Evolutionary conservation across 805 yeast species (phyloP).

Genomic region (Suhomyces sp.): DNA sequence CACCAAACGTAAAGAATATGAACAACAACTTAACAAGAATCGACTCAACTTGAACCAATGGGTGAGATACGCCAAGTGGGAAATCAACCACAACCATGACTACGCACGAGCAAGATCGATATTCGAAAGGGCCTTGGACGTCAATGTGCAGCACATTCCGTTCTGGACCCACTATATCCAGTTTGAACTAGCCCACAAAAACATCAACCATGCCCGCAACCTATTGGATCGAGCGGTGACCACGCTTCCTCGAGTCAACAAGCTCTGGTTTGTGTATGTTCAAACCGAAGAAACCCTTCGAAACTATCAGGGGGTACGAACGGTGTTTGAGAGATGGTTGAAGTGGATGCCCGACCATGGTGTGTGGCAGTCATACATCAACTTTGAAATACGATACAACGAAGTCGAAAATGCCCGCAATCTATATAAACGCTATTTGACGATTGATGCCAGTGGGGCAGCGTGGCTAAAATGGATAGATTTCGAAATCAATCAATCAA

Average conservation of each 20-base stretch:
- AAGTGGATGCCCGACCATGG: slow-evolving; percentile 64
- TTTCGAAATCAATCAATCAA: slow-evolving; percentile 50
- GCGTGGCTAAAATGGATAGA: slow-evolving; percentile 76
- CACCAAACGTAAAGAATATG: slow-evolving; percentile 76
- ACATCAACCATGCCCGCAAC: slow-evolving; percentile 86
- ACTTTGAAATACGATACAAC: slow-evolving; percentile 67
- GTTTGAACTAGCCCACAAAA: slow-evolving; percentile 65
- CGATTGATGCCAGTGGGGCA: slow-evolving; percentile 43
- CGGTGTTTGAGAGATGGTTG: slow-evolving; percentile 76
- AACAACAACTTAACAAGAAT: slow-evolving; percentile 82
- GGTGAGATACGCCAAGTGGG: slow-evolving; percentile 90
- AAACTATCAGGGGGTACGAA: slow-evolving; percentile 58
- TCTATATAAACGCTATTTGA: slow-evolving; percentile 51
- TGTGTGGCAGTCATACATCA: slow-evolving; percentile 75
- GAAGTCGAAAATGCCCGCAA: slow-evolving; percentile 54
- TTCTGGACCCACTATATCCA: slow-evolving; percentile 85
- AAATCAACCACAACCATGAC: slow-evolving; percentile 70
- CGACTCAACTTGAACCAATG: slow-evolving; percentile 81
- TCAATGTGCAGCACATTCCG: slow-evolving; percentile 71
- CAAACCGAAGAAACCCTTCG: slow-evolving; percentile 78
- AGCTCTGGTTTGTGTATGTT: slow-evolving; percentile 82
- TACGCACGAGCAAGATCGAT: slow-evolving; percentile 77
- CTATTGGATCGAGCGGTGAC: slow-evolving; percentile 74
- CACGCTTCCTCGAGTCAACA: slow-evolving; percentile 72
- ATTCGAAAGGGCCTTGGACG: slow-evolving; percentile 81